Evolutionary conservation across 1,284 basidiomycete species (phyloP).

Genomic region (Moesziomyces parantarcticus): DNA sequence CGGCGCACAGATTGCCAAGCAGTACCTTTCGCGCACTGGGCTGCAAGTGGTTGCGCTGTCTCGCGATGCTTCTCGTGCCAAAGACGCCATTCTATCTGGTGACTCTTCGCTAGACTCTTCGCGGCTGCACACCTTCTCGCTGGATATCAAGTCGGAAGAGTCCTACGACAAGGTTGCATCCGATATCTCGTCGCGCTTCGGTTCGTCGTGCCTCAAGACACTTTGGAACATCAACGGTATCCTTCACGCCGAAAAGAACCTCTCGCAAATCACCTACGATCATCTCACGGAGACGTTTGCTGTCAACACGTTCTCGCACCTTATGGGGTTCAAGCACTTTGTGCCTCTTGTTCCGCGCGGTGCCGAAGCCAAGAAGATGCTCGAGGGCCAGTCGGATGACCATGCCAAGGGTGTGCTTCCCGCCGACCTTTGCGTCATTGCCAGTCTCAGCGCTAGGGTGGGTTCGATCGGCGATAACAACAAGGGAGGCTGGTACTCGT

Average conservation of each 20-base stretch:
- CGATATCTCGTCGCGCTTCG: constrained; percentile 68
- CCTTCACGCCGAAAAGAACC: constrained; percentile 74
- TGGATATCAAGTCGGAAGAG: constrained; percentile 69
- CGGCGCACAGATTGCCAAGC: constrained; percentile 52
- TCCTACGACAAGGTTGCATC: constrained; percentile 68
- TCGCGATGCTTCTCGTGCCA: constrained; percentile 62
- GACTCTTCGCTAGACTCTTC: constrained; percentile 39
- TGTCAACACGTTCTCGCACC: constrained; percentile 71
- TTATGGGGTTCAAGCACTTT: constrained; percentile 71
- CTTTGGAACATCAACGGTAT: constrained; percentile 71
- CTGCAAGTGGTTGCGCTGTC: constrained; percentile 70
- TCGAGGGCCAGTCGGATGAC: constrained; percentile 53
- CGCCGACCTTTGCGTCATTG: constrained; percentile 67
- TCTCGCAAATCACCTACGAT: constrained; percentile 72
- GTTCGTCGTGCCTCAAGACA: constrained; percentile 67
- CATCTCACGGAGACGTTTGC: constrained; percentile 69
- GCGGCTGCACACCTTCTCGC: constrained; percentile 68
- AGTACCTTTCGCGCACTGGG: constrained; percentile 67
- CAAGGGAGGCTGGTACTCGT: constrained; percentile 78
- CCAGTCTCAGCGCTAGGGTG: constrained; percentile 73
- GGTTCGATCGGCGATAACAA: constrained; percentile 76
- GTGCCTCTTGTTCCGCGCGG: constrained; percentile 70
- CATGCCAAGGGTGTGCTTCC: constrained; percentile 64
- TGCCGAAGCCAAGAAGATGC: constrained; percentile 35
- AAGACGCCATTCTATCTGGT: constrained; percentile 63